Evolutionary conservation across 2,329 filamentous ascomycete species (phyloP).

Genomic region (Monosporascus sp.): DNA sequence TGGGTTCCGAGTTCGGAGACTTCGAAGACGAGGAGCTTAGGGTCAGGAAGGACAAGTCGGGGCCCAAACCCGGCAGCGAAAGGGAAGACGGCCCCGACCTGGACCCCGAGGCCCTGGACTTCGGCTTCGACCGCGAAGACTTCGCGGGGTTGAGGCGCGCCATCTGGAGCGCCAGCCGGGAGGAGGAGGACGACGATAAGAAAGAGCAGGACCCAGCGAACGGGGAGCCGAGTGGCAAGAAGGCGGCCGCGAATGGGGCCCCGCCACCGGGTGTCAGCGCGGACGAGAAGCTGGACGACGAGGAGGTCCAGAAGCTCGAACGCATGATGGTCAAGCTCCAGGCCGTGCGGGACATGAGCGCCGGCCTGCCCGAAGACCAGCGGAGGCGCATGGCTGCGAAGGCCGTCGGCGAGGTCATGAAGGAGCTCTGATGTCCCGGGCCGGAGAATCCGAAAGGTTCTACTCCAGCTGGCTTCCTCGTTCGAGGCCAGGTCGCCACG

Average conservation of each 20-base stretch:
- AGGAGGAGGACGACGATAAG: conserved; percentile 11
- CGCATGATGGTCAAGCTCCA: conserved; percentile 60
- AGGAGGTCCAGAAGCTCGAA: conserved; percentile 55
- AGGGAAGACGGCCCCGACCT: conserved; percentile 23
- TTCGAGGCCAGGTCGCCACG: neutral
- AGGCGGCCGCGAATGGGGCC: conserved; percentile 15
- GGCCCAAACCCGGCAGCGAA: conserved; percentile 14
- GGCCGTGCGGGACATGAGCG: conserved; percentile 53
- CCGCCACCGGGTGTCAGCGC: conserved; percentile 7
- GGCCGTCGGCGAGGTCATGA: conserved; percentile 61
- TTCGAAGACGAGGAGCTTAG: conserved; percentile 25
- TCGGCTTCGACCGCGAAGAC: conserved; percentile 47
- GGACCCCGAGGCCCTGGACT: conserved; percentile 44
- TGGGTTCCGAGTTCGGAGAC: conserved; percentile 28
- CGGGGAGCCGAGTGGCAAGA: conserved; percentile 11
- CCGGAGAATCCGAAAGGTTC: neutral
- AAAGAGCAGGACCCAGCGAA: conserved; percentile 8
- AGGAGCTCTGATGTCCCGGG: conserved; percentile 37
- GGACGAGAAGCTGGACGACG: conserved; percentile 35
- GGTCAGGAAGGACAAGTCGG: conserved; percentile 9
- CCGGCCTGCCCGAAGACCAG: conserved; percentile 55
- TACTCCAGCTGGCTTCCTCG: no score
- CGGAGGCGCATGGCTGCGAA: conserved; percentile 54
- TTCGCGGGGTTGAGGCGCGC: conserved; percentile 47
- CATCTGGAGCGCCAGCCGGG: conserved; percentile 39